These are phyloP conservation scores for Alternaria panax DNA, from an alignment of 2,329 filamentous ascomycete genomes.

Conservation along the genomic window DNA sequence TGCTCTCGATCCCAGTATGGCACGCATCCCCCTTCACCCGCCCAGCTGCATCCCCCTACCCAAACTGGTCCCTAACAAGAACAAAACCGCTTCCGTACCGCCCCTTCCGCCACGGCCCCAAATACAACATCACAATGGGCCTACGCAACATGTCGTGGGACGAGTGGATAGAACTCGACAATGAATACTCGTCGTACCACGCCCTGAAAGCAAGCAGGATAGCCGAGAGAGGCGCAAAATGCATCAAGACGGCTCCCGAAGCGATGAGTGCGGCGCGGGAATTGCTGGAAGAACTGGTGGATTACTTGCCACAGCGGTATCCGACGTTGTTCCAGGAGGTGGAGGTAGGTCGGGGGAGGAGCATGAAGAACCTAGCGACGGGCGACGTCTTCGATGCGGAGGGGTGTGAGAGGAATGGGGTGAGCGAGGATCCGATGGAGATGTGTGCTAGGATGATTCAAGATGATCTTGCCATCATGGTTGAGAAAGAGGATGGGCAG, in stretches of 20 bases:
- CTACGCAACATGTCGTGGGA: conserved; percentile 73
- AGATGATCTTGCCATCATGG: conserved; percentile 85
- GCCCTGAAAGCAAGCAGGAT: conserved; percentile 74
- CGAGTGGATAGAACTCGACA: conserved; percentile 87
- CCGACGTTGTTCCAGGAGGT: conserved; percentile 72
- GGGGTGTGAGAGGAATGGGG: conserved; percentile 63
- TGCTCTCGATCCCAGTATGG: neutral
- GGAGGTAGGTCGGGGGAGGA: conserved; percentile 48
- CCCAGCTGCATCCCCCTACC: conserved; percentile 68
- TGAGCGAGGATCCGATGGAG: conserved; percentile 76
- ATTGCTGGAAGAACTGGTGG: conserved; percentile 73
- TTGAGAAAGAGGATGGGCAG: conserved; percentile 76
- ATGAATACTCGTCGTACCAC: conserved; percentile 76
- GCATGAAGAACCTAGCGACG: conserved; percentile 73
- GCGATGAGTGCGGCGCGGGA: conserved; percentile 77
- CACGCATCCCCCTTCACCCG: conserved; percentile 58
- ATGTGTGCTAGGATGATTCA: conserved; percentile 76
- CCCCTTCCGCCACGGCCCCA: conserved; percentile 78
- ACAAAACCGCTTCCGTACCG: conserved; percentile 79
- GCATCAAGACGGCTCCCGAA: conserved; percentile 72
- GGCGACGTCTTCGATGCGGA: conserved; percentile 74
- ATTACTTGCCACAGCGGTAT: conserved; percentile 78
- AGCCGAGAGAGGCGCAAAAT: conserved; percentile 69
- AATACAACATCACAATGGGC: conserved; percentile 80
- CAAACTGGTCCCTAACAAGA: conserved; percentile 70